These are phyloP conservation scores for Podaxis sp. DNA, from an alignment of 768 basidiomycete species.

Conservation along the genomic window DNA sequence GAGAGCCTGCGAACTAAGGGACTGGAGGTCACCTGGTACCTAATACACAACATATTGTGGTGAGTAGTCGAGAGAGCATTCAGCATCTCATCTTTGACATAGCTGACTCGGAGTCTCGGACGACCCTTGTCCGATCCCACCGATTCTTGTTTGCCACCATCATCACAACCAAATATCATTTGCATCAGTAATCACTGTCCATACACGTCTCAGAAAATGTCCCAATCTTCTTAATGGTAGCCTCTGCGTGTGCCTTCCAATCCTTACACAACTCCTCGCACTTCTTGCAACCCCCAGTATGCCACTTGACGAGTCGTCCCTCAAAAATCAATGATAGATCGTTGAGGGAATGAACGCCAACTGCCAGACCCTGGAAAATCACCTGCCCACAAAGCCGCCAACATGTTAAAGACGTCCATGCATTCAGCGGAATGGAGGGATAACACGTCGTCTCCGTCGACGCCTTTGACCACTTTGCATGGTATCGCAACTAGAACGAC, in stretches of 20 bases:
- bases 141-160: neutral
- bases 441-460: neutral
- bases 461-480: conserved; percentile 11
- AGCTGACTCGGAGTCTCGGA: neutral
- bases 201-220: conserved; percentile 8
- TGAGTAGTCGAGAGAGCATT: neutral
- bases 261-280: neutral
- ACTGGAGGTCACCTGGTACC: neutral
- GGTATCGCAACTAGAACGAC: conserved; percentile 3
- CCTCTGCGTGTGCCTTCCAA: neutral
- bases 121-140: neutral
- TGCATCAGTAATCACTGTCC: no score
- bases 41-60: neutral
- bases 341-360: conserved; percentile 5
- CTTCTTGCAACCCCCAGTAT: neutral
- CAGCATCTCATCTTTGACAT: neutral
- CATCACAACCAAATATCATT: neutral
- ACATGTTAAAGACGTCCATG: conserved; percentile 1
- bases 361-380: neutral
- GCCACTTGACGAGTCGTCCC: neutral
- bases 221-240: neutral
- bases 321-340: neutral
- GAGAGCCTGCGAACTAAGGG: conserved; percentile 1
- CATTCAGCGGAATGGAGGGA: neutral
- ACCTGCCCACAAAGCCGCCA: conserved; percentile 1